phyloP scores from a whole-genome alignment of 768 basidiomycete genomes.

The Leccinum broughii region DNA sequence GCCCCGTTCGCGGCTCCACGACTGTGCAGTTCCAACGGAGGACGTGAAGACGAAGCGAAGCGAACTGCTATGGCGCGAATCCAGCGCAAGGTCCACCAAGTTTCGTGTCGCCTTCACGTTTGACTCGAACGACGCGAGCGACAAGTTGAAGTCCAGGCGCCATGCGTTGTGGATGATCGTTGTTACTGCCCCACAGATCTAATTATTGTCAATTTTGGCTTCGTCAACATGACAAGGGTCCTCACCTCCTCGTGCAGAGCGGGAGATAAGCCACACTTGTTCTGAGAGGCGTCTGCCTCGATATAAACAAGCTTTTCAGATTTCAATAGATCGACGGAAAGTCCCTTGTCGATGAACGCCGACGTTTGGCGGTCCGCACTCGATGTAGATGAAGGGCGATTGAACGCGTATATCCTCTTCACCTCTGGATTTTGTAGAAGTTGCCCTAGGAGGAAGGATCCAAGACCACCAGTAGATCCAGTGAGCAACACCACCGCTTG shows the following conservation, averaged over 20 bases:
- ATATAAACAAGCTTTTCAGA: constrained; percentile 36
- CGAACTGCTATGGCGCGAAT: constrained; percentile 19
- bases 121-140: constrained; percentile 38
- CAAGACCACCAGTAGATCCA: constrained; percentile 45
- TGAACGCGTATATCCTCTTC: constrained; percentile 34
- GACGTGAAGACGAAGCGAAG: constrained; percentile 30
- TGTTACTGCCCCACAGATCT: constrained; percentile 27
- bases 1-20: constrained; percentile 24
- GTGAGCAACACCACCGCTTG: constrained; percentile 28
- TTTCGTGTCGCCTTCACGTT: constrained; percentile 35
- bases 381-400: constrained; percentile 22
- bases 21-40: constrained; percentile 21
- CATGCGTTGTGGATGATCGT: constrained; percentile 29
- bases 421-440: constrained; percentile 27
- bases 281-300: constrained; percentile 37
- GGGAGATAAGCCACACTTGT: constrained; percentile 29
- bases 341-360: constrained; percentile 36
- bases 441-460: constrained; percentile 36
- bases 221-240: too few species aligned
- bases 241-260: constrained; percentile 33
- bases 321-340: constrained; percentile 31
- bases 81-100: constrained; percentile 35
- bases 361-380: constrained; percentile 29
- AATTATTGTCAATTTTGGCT: not conserved
- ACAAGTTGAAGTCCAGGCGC: constrained; percentile 41